A percentile compares a stretch with the other conserved stretches of the same genome.
These are phyloP conservation scores for Vanrija pseudolonga DNA, from an alignment of 1,284 basidiomycete genomes.

Conservation along the genomic window DNA sequence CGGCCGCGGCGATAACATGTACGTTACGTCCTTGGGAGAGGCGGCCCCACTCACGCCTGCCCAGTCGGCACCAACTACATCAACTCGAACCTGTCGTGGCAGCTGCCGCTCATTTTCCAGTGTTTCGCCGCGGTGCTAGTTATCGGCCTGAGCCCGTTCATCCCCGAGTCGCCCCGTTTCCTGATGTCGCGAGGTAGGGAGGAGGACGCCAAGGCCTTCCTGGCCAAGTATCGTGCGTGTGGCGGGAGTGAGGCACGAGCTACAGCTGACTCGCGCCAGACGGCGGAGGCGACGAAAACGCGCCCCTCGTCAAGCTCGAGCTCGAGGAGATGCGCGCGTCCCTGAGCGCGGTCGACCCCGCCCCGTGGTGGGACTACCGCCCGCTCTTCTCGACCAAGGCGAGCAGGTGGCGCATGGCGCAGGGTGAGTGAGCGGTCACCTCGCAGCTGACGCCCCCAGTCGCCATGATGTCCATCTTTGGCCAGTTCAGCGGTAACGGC, in stretches of 20 bases:
- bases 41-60: slow-evolving; percentile 26
- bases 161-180: slow-evolving; percentile 52
- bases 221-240: slow-evolving; percentile 5
- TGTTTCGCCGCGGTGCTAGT: slow-evolving; percentile 53
- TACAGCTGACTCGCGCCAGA: no score
- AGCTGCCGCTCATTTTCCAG: slow-evolving; percentile 48
- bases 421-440: background rate
- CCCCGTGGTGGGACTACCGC: slow-evolving; percentile 57
- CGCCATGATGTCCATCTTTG: slow-evolving; percentile 19
- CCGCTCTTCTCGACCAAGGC: background rate
- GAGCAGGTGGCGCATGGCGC: background rate
- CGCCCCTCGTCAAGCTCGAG: slow-evolving; percentile 56
- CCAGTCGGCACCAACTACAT: slow-evolving; percentile 17
- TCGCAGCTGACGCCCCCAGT: slow-evolving; percentile 13
- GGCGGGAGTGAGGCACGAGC: no score
- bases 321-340: slow-evolving; percentile 57
- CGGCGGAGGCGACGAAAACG: slow-evolving; percentile 51
- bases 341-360: slow-evolving; percentile 23
- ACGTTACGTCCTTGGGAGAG: background rate
- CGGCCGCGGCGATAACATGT: slow-evolving; percentile 5
- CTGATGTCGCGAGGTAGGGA: slow-evolving; percentile 21
- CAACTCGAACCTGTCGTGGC: slow-evolving; percentile 22
- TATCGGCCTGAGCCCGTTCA: slow-evolving; percentile 50
- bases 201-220: slow-evolving; percentile 13
- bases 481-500: slow-evolving; percentile 51